A percentile compares a stretch with the other conserved stretches of the same genome.
Evolutionary conservation across 1,284 basidiomycete genomes (phyloP).

Genomic region (Somion occarium): DNA sequence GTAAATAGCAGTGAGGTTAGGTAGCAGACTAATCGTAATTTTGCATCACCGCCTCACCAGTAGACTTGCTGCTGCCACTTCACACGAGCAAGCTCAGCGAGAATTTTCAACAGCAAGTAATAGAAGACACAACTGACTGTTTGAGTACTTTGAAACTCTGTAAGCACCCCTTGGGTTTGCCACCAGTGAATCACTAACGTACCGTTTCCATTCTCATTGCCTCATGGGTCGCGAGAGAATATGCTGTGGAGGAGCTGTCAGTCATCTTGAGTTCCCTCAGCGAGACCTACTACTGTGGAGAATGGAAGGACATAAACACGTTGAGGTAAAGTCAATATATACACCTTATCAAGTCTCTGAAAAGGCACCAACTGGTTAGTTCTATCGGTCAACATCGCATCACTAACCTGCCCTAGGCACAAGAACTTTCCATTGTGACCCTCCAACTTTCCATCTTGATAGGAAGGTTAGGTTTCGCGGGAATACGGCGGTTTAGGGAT

Average conservation of each 20-base stretch:
- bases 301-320: too few relatives aligned
- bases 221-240: not conserved
- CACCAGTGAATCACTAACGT: not conserved
- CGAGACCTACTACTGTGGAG: too few relatives aligned
- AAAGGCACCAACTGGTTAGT: too few relatives aligned
- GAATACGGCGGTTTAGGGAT: too few relatives aligned
- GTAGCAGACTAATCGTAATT: not conserved
- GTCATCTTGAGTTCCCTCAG: not conserved
- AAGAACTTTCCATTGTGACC: too few relatives aligned
- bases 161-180: not conserved
- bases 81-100: not conserved
- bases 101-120: not conserved
- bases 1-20: not conserved
- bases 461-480: too few relatives aligned
- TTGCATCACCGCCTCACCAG: not conserved
- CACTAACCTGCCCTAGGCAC: too few relatives aligned
- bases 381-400: too few relatives aligned
- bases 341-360: too few relatives aligned
- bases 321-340: too few relatives aligned
- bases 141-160: not conserved
- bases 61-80: constrained; percentile 1
- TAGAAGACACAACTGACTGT: not conserved
- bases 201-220: constrained; percentile 5
- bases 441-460: too few relatives aligned
- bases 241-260: not conserved